Percentiles rank a stretch among this genome's conserved stretches.
Evolutionary conservation across 306 rosid genomes (phyloP).

Genomic region (Cajanus cajan): DNA sequence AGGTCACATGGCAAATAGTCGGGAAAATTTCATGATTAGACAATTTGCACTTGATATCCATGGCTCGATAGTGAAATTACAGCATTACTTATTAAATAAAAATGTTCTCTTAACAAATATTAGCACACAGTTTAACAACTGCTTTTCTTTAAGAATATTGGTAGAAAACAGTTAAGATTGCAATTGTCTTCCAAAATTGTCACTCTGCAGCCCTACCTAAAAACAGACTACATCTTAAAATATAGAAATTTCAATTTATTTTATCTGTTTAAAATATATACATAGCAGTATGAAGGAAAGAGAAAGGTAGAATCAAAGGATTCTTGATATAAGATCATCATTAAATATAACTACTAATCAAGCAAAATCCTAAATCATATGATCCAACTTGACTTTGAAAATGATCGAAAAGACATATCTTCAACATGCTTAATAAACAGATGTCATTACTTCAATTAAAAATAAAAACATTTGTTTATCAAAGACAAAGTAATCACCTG

Average conservation of each 20-base stretch:
- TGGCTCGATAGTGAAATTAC: conserved; percentile 4
- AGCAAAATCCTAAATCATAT: conserved; percentile 21
- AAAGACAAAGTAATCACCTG: conserved; percentile 52
- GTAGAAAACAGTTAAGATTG: conserved; percentile 4
- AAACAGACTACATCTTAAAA: not conserved
- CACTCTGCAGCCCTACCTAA: not conserved
- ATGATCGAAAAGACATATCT: conserved; percentile 16
- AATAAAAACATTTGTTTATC: not conserved
- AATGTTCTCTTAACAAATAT: conserved; percentile 2
- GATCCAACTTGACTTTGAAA: not conserved
- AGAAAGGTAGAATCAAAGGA: conserved; percentile 23
- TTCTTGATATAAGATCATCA: conserved; percentile 20
- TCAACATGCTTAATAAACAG: conserved; percentile 6
- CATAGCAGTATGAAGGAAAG: conserved; percentile 8
- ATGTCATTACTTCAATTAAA: conserved; percentile 20
- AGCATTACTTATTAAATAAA: not conserved
- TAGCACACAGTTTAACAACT: conserved; percentile 10
- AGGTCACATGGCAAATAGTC: not conserved
- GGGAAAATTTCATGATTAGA: conserved; percentile 8
- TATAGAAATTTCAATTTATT: not conserved
- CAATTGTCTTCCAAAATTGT: not conserved
- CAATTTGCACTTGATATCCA: not conserved
- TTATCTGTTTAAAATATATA: not conserved
- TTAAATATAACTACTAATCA: conserved; percentile 4
- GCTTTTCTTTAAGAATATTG: conserved; percentile 9